Percentiles rank a stretch among this genome's conserved stretches.
These are phyloP conservation scores for Thamnidium elegans DNA, from an alignment of 192 early-diverging fungal species.

Conservation along the genomic window DNA sequence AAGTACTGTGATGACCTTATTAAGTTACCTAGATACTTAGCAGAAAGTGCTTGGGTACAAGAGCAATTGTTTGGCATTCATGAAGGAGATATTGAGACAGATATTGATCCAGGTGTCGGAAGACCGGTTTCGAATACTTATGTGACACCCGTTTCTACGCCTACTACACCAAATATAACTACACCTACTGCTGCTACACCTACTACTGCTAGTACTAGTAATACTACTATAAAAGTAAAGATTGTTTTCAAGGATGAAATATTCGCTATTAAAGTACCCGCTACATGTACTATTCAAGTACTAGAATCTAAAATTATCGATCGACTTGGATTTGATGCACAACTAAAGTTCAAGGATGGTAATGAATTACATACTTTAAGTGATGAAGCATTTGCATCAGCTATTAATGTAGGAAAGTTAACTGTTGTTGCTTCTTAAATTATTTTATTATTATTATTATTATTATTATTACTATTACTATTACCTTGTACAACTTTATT, in stretches of 20 bases:
- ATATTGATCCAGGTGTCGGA: conserved; percentile 27
- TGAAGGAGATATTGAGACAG: conserved; percentile 59
- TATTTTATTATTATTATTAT: not conserved
- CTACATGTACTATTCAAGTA: conserved; percentile 49
- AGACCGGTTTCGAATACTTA: not conserved
- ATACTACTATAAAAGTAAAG: conserved; percentile 61
- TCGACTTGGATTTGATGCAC: conserved; percentile 44
- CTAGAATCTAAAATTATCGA: conserved; percentile 61
- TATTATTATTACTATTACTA: not conserved
- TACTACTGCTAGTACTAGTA: not conserved
- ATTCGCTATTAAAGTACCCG: conserved; percentile 68
- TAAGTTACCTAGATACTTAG: conserved; percentile 53
- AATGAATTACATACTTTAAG: not conserved
- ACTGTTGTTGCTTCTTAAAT: conserved; percentile 36
- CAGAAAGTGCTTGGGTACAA: conserved; percentile 45
- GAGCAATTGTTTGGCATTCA: conserved; percentile 51
- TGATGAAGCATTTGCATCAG: conserved; percentile 37
- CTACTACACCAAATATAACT: not conserved
- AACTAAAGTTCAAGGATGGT: conserved; percentile 41
- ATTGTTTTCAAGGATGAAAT: conserved; percentile 67
- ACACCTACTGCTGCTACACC: not conserved
- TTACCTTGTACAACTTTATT: not conserved
- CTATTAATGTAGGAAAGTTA: conserved; percentile 39
- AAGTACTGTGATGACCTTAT: conserved; percentile 65
- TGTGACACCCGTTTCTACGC: not conserved